phyloP scores from a whole-genome alignment of 192 early-diverging fungal genomes.

The Coemansia sp. region DNA sequence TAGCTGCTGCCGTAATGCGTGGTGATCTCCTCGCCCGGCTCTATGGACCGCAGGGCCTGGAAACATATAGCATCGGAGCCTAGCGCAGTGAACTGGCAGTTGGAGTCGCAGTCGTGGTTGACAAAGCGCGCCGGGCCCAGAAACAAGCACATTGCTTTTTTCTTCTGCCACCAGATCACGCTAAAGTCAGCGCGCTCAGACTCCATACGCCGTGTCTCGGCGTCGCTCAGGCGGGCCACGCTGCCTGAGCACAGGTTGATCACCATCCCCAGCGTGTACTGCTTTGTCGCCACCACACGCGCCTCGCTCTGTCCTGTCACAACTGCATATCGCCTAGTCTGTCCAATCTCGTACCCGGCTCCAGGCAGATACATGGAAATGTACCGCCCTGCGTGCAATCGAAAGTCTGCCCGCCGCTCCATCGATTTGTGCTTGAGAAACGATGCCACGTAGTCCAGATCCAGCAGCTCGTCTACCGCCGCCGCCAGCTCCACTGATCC shows the following conservation, averaged over 20 bases:
- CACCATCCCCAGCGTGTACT: slow-evolving; percentile 37
- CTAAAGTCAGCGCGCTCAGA: slow-evolving; percentile 58
- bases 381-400: slow-evolving; percentile 59
- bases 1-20: slow-evolving; percentile 66
- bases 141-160: slow-evolving; percentile 61
- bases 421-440: slow-evolving; percentile 39
- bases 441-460: slow-evolving; percentile 29
- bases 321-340: slow-evolving; percentile 58
- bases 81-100: slow-evolving; percentile 54
- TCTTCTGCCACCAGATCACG: slow-evolving; percentile 64
- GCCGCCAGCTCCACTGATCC: slow-evolving; percentile 11
- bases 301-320: slow-evolving; percentile 42
- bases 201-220: slow-evolving; percentile 41
- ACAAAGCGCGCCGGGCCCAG: slow-evolving; percentile 73
- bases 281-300: slow-evolving; percentile 35
- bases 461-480: slow-evolving; percentile 34
- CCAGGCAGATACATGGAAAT: slow-evolving; percentile 62
- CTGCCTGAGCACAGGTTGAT: slow-evolving; percentile 55
- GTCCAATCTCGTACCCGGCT: slow-evolving; percentile 66
- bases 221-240: slow-evolving; percentile 53
- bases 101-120: slow-evolving; percentile 75
- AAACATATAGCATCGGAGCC: slow-evolving; percentile 59
- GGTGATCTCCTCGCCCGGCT: slow-evolving; percentile 71
- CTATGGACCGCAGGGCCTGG: slow-evolving; percentile 63
- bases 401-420: slow-evolving; percentile 25